Evolutionary conservation across 345 rosid genomes (phyloP).

Genomic region (Cardamine occulta): DNA sequence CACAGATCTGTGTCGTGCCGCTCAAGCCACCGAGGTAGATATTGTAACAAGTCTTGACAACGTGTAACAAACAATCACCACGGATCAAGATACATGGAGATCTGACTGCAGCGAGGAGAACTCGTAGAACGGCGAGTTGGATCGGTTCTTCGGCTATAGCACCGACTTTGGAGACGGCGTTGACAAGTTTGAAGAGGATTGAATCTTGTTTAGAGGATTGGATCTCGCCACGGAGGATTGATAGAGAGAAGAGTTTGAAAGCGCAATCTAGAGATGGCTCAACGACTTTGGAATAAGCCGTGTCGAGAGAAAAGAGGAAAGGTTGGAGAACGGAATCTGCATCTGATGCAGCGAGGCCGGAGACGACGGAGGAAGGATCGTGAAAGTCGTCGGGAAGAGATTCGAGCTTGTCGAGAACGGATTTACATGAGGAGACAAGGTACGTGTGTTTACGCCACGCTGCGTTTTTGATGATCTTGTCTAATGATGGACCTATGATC

Average conservation of each 20-base stretch:
- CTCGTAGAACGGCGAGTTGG: slow-evolving; percentile 78
- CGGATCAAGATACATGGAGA: slow-evolving; percentile 80
- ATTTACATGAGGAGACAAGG: slow-evolving; percentile 84
- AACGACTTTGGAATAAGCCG: slow-evolving; percentile 69
- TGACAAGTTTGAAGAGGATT: slow-evolving; percentile 50
- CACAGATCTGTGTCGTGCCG: slow-evolving; percentile 94
- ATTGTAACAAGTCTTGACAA: slow-evolving; percentile 89
- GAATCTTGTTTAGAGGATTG: slow-evolving; percentile 43
- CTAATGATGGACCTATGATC: slow-evolving; percentile 73
- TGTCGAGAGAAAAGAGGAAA: slow-evolving; percentile 70
- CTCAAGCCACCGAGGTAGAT: slow-evolving; percentile 80
- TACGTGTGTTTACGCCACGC: slow-evolving; percentile 96
- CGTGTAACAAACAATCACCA: slow-evolving; percentile 75
- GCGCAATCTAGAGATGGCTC: slow-evolving; percentile 88
- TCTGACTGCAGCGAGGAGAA: slow-evolving; percentile 74
- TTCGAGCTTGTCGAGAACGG: slow-evolving; percentile 82
- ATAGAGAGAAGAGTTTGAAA: slow-evolving; percentile 75
- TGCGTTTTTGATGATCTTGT: slow-evolving; percentile 92
- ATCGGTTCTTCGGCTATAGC: slow-evolving; percentile 76
- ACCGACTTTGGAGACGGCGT: slow-evolving; percentile 62
- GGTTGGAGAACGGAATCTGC: slow-evolving; percentile 72
- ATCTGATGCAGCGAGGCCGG: slow-evolving; percentile 67
- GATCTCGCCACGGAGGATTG: slow-evolving; percentile 71
- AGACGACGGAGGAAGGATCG: slow-evolving; percentile 56
- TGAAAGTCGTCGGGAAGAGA: slow-evolving; percentile 54